Evolutionary conservation across 306 rosid species (phyloP).

Genomic region (Vigna nakashimae): DNA sequence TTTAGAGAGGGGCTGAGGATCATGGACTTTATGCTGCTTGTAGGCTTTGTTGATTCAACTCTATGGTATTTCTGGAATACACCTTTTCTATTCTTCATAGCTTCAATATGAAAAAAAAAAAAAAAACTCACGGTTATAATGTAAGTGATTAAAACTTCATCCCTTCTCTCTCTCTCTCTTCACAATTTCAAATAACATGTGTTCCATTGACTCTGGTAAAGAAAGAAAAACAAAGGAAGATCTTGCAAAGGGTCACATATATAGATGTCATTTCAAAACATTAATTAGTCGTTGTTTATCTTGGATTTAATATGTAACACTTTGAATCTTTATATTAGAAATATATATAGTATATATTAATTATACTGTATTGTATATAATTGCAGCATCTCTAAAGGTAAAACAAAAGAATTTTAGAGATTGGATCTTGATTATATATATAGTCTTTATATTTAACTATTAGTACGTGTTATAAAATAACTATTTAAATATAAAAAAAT

Average conservation of each 20-base stretch:
- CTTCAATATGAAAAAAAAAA: neutral
- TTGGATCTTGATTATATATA: neutral
- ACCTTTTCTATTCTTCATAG: neutral
- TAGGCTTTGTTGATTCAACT: neutral
- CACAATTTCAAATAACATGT: too few relatives aligned
- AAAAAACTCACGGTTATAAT: neutral
- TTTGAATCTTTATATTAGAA: too few relatives aligned
- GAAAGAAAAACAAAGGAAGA: neutral
- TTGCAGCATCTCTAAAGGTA: too few relatives aligned
- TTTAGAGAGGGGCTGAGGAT: neutral
- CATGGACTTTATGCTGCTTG: neutral
- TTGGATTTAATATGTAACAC: too few relatives aligned
- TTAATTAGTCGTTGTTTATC: too few relatives aligned
- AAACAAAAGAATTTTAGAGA: neutral
- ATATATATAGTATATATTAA: too few relatives aligned
- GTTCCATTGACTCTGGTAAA: too few relatives aligned
- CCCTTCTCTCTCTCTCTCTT: neutral
- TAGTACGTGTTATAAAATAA: neutral
- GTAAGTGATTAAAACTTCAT: neutral
- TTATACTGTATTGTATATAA: too few relatives aligned
- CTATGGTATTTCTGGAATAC: neutral
- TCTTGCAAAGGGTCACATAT: neutral
- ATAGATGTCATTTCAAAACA: too few relatives aligned
- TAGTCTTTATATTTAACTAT: neutral
- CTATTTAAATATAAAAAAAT: too few relatives aligned